Evolutionary conservation across 305 asterid genomes (phyloP), one percentile per base, ranked within the genome.

Genomic region (Coffea humblotiana): DNA sequence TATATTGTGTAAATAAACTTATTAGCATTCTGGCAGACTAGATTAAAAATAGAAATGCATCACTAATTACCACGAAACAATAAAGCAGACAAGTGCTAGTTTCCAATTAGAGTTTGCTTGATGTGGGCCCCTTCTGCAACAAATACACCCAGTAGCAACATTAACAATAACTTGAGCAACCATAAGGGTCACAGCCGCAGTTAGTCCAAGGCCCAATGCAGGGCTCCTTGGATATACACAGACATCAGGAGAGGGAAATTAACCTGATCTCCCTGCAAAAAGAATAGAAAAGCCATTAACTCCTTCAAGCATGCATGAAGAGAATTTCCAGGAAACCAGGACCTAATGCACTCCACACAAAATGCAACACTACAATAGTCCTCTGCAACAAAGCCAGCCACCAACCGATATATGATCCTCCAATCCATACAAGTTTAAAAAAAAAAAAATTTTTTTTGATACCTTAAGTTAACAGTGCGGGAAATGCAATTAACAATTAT

Each of bases 161-260:
- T 91, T 90, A 90, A 92, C 79, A 81, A 89, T 87, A 60, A 89
- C 78, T 82, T 91, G 95, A 27, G 97, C 97, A 79, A 92, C 84
- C 92, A 90, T 82, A 67, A 94, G 97, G 79, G 92, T 54, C 72
- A 87, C 86, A 32, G 97, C 96, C 2, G 97, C 89, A 47, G 88
- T 80, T 83, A 94, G 84, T 75, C 97, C 97, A 76, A 94, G 96
- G 66, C 84, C 89, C 63, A 91, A 64, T 15, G 97, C 94, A 71
- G 97, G 98, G 83, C 92, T 94, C 84, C 93, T 86, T 16, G 98
- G 98, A 83, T 92, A 92, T 75, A 92, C 84, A 81, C 98, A 94
- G 78, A 85, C 90, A 13, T 86, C 79, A 77, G 95, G 86, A 77
- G 94, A 81, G 21, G 91, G 89, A 85, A 85, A 85, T 66, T 76